These are phyloP conservation scores for Calonectria leucothoes DNA, from an alignment of 2,329 filamentous ascomycete genomes.

Conservation along the genomic window DNA sequence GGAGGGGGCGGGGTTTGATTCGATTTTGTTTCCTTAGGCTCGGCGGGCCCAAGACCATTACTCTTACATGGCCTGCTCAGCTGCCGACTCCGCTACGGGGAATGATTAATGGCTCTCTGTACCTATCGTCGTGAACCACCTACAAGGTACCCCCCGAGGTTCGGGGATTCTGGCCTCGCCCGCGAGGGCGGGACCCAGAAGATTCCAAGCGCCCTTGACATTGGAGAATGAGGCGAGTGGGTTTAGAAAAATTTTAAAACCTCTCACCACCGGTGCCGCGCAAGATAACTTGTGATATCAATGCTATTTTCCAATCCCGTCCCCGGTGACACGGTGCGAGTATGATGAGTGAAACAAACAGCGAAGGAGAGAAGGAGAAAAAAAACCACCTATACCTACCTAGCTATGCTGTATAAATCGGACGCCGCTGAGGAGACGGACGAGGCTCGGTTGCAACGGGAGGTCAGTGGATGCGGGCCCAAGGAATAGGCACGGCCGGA, in stretches of 20 bases:
- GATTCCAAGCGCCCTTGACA: background rate
- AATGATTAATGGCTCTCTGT: conserved; percentile 15
- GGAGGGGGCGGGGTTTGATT: conserved; percentile 24
- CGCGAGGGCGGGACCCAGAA: conserved; percentile 2
- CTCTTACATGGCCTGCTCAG: conserved; percentile 2
- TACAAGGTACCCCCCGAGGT: conserved; percentile 18
- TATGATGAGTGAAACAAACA: background rate
- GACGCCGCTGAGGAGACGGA: conserved; percentile 5
- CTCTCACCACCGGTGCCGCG: background rate
- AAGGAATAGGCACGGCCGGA: background rate
- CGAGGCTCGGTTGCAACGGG: background rate
- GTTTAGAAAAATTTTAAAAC: background rate
- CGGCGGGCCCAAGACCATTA: background rate
- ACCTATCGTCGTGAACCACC: conserved; percentile 5
- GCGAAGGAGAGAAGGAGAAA: background rate
- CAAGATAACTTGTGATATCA: background rate
- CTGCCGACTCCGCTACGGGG: conserved; percentile 4
- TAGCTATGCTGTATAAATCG: background rate
- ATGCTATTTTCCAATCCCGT: background rate
- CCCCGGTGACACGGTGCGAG: background rate
- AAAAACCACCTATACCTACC: background rate
- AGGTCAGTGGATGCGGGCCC: background rate
- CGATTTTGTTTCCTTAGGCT: conserved; percentile 11
- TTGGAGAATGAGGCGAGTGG: background rate
- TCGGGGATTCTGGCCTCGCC: conserved; percentile 13